Evolutionary conservation across 345 rosid species (phyloP).

Genomic region (Dovyalis caffra): DNA sequence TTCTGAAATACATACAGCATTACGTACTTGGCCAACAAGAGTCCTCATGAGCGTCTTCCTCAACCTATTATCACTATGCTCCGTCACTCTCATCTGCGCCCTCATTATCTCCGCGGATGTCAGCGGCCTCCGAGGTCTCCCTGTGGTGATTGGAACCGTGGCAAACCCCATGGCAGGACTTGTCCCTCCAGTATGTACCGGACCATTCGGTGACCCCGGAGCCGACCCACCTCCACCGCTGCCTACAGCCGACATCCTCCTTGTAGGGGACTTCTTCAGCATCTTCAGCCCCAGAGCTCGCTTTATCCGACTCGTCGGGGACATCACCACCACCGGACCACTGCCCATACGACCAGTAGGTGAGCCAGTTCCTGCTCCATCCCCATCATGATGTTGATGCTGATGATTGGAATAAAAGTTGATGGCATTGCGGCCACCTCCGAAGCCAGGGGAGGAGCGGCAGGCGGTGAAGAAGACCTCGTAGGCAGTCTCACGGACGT

Average conservation of each 20-base stretch:
- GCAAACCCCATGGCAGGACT: constrained; percentile 39
- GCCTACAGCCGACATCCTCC: constrained; percentile 51
- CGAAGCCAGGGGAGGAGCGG: constrained; percentile 79
- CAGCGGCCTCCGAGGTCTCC: constrained; percentile 64
- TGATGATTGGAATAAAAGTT: constrained; percentile 56
- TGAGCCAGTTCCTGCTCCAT: constrained; percentile 31
- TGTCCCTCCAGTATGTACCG: constrained; percentile 2
- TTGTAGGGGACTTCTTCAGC: constrained; percentile 67
- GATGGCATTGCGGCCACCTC: constrained; percentile 63
- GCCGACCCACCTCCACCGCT: constrained; percentile 32
- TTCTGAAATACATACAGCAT: background rate
- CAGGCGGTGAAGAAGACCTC: constrained; percentile 90
- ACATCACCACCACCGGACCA: constrained; percentile 58
- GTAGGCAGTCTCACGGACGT: constrained; percentile 79
- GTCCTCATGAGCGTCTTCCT: constrained; percentile 83
- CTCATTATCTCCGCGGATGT: constrained; percentile 96
- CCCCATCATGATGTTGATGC: constrained; percentile 24
- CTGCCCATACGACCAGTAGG: constrained; percentile 24
- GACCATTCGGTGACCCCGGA: constrained; percentile 52
- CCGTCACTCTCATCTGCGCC: constrained; percentile 87
- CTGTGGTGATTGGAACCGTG: constrained; percentile 32
- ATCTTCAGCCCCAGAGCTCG: constrained; percentile 71
- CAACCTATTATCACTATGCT: constrained; percentile 79
- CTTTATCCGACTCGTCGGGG: constrained; percentile 69
- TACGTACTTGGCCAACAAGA: constrained; percentile 88